Conservation (phyloP, 352 stramenopile species). For the Phytopythium aichiense region DNA sequence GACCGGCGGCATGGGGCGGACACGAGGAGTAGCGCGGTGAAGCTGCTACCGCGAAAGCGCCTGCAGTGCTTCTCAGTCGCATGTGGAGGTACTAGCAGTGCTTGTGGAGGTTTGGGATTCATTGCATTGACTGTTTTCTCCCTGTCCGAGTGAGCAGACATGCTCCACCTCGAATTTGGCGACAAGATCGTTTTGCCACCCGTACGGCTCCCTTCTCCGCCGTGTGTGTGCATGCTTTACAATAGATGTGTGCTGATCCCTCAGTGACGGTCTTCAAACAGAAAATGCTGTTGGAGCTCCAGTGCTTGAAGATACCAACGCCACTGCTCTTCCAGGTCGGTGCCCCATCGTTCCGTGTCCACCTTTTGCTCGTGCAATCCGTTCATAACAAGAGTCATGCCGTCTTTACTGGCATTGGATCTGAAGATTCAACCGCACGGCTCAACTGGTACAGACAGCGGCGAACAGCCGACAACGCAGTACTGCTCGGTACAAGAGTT, state of each 20-base stretch:
- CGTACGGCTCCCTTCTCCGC: conserved; percentile 13
- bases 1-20: neutral
- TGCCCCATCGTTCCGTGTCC: neutral
- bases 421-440: conserved; percentile 20
- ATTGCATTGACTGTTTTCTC: neutral
- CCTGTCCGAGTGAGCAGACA: conserved; percentile 21
- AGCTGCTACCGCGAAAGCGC: conserved; percentile 5
- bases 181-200: conserved; percentile 58
- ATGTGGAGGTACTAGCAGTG: conserved; percentile 28
- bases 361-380: neutral
- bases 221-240: neutral
- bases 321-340: conserved; percentile 51
- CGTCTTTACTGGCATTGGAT: conserved; percentile 7
- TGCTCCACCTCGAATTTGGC: conserved; percentile 60
- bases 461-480: conserved; percentile 10
- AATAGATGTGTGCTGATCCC: neutral
- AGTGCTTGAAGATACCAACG: conserved; percentile 47
- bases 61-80: conserved; percentile 63
- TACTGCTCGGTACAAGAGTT: conserved; percentile 69
- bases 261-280: conserved; percentile 10
- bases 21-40: neutral
- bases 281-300: conserved; percentile 48
- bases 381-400: neutral
- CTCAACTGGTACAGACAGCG: neutral
- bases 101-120: neutral